Conservation (phyloP, 1,139 yeast species). For the Wickerhamomyces sp. region DNA sequence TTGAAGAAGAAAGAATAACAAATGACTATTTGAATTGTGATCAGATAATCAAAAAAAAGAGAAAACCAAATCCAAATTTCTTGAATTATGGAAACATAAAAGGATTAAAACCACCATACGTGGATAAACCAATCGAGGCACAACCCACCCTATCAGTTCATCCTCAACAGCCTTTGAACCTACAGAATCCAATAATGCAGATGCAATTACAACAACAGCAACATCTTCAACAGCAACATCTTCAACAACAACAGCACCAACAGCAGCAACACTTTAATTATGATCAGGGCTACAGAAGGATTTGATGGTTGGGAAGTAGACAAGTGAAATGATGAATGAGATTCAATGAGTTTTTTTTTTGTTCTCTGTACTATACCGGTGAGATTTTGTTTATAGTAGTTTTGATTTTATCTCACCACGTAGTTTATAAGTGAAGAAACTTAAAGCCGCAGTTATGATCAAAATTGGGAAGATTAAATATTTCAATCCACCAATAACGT, state of each 20-base stretch:
- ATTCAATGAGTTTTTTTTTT: too few species aligned
- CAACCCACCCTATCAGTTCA: not conserved
- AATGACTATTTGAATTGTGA: constrained; percentile 30
- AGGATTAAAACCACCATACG: constrained; percentile 37
- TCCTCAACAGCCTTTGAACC: not conserved
- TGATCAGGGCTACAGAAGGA: too few species aligned
- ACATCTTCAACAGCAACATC: too few species aligned
- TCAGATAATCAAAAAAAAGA: constrained; percentile 30
- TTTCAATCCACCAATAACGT: constrained; percentile 28
- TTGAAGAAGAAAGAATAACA: constrained; percentile 23
- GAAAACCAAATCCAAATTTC: constrained; percentile 41
- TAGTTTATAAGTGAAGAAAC: constrained; percentile 33
- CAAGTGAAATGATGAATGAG: too few species aligned
- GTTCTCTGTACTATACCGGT: not conserved
- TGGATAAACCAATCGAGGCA: constrained; percentile 17
- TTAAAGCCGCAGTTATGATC: constrained; percentile 28
- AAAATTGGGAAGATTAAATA: constrained; percentile 31
- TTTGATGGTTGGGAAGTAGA: too few species aligned
- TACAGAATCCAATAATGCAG: not conserved
- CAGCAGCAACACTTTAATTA: too few species aligned
- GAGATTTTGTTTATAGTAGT: constrained; percentile 19
- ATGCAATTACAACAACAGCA: not conserved
- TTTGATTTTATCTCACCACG: constrained; percentile 37
- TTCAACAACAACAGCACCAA: too few species aligned
- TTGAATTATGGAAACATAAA: constrained; percentile 37